Base-by-base conservation (phyloP, 1,284 basidiomycete genomes). In the Mycena citricolor region DNA sequence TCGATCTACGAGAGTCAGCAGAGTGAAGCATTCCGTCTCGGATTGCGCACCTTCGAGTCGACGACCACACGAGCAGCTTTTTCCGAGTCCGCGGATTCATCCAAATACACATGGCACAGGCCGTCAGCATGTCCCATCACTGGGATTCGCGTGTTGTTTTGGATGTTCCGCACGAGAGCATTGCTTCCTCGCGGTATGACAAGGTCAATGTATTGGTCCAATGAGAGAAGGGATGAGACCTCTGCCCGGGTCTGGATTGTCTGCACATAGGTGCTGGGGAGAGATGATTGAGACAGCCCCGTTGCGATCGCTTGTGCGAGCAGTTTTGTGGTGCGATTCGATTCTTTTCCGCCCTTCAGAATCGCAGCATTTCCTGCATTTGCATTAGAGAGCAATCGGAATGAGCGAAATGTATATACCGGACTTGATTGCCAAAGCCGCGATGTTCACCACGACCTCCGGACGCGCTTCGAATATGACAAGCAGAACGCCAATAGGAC, bases 101-200 rank as follows among this genome's bases (percentile, higher is more conserved):
- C 95, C 3, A 99, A 68, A 64, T 87, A 98, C 1, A 94, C 83
- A 5, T 84, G 78, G 63, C 95, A 99, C 8, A 98, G 69, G 0
- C 95, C 95, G 64, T 99, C 95, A 4, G 97, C 95, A 61, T 99
- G 97, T 1, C 97, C 97, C 94, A 99, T 97, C 33, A 99, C 97
- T 2, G 97, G 87, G 53, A 99, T 98, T 43, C 88, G 77, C 0
- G 95, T 97, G 51, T 76, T 81, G 49, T 90, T 86, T 64, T 98
- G 91, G 46, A 99, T 97, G 61, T 72, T 86, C 50, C 73, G 76
- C 10, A 99, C 97, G 17, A 99, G 81, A 57, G 79, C 82, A 58
- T 95, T 97, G 58, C 93, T 93, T 12, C 97, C 97, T 42, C 97
- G 74, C 0, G 97, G 97, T 64, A 99, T 97, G 43, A 99, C 94